Evolutionary conservation across 345 rosid species (phyloP), one percentile per base, ranked within the genome.

Genomic region (Toxicodendron radicans): DNA sequence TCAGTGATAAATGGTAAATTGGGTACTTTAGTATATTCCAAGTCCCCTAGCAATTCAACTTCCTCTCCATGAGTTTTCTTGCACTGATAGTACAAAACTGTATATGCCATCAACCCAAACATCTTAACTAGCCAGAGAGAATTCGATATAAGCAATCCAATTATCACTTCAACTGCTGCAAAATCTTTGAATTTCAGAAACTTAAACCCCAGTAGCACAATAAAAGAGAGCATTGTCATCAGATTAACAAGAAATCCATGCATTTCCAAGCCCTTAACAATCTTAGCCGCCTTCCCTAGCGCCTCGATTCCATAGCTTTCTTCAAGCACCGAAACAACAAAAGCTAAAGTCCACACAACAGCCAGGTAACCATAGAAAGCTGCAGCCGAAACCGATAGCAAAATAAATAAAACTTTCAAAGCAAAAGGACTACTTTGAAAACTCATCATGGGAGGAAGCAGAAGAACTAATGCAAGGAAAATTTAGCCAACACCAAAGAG

Each of bases 271-370:
- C 80, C 91, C 75, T 81, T 80, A 14, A 72, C 84, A n/a, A 89
- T 75, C 82, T 57, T 64, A 60, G 80, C 81, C 11, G 92, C 93
- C 82, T 87, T 84, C 67, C 83, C 81, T 4, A 87, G 64, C 27
- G 90, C 89, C 80, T 84, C 85, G 14, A 84, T 64, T 51, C 97
- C 91, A 8, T 54, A 75, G 21, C 62, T 81, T 35, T 85, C 79
- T 62, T 88, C 96, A 7, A 86, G 73, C 13, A 82, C 80, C 51
- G 91, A 91, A 60, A 85, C 70, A 23, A 89, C 86, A 38, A 82
- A 8, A 21, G 90, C 88, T 24, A 88, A 59, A 30, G 56, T 64
- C 94, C 88, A 91, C 32, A 68, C 77, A 3, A 84, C 83, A 16
- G 85, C 67, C 38, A 88, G 12, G 66, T 83, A 84, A 5, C 68